These are phyloP conservation scores for Paraphoma sp. DNA, from an alignment of 2,329 filamentous ascomycete species.

Conservation along the genomic window DNA sequence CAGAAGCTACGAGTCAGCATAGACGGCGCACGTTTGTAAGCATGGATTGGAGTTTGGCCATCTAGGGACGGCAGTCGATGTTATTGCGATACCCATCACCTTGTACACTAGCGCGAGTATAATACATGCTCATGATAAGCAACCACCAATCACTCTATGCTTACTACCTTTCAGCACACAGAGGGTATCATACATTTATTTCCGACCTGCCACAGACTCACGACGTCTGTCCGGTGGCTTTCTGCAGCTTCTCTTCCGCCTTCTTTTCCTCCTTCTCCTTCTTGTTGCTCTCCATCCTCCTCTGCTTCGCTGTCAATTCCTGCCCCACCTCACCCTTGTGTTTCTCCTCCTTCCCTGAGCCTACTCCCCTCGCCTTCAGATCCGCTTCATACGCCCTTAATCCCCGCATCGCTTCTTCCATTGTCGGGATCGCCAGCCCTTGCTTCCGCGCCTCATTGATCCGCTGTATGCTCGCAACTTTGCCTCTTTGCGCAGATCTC, in stretches of 20 bases:
- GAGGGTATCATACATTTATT: slow-evolving; percentile 6
- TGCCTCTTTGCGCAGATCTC: slow-evolving; percentile 52
- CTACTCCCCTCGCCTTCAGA: slow-evolving; percentile 20
- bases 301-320: slow-evolving; percentile 33
- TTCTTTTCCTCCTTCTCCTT: slow-evolving; percentile 32
- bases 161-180: neutral
- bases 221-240: slow-evolving; percentile 28
- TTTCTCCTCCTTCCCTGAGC: slow-evolving; percentile 16
- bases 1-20: slow-evolving; percentile 29
- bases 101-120: slow-evolving; percentile 23
- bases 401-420: slow-evolving; percentile 41
- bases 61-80: slow-evolving; percentile 21
- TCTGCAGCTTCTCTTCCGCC: slow-evolving; percentile 31
- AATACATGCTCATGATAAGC: slow-evolving; percentile 3
- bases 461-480: slow-evolving; percentile 34
- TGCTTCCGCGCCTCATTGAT: slow-evolving; percentile 35
- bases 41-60: slow-evolving; percentile 39
- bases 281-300: slow-evolving; percentile 28
- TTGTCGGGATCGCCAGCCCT: slow-evolving; percentile 33
- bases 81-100: slow-evolving; percentile 41
- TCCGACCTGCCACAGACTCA: slow-evolving; percentile 8
- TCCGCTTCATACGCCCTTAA: slow-evolving; percentile 27
- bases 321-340: slow-evolving; percentile 37
- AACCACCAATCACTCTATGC: slow-evolving; percentile 2
- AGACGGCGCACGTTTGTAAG: slow-evolving; percentile 27